Conservation (phyloP, 2,329 filamentous ascomycete genomes). For the Hirsutella minnesotensis region DNA sequence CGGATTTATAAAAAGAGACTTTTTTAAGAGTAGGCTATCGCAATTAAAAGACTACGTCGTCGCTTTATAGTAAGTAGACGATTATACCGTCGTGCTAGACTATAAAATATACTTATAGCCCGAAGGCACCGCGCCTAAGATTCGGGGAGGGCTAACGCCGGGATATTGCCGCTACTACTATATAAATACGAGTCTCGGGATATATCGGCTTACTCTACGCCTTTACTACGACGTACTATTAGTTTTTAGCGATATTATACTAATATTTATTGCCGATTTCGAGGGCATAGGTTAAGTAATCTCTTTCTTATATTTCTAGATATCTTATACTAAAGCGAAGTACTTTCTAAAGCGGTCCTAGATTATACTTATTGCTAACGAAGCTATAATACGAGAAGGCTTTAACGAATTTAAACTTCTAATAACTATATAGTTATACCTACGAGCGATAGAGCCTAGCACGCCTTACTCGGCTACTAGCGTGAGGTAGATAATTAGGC, state of each 20-base stretch:
- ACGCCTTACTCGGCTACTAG: neutral
- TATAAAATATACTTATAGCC: constrained; percentile 1
- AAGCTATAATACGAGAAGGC: neutral
- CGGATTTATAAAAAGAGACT: neutral
- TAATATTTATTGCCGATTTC: constrained; percentile 1
- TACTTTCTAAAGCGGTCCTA: neutral
- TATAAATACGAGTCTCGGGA: neutral
- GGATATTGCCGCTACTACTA: constrained; percentile 1
- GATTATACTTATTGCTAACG: neutral
- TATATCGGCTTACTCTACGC: neutral
- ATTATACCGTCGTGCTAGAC: neutral
- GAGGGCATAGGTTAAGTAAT: neutral
- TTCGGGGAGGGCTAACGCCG: neutral
- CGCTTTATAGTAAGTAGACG: neutral
- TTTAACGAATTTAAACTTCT: neutral
- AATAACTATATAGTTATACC: too few relatives aligned
- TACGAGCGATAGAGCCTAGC: neutral
- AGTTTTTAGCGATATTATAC: neutral
- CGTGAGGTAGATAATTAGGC: neutral
- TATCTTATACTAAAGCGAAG: neutral
- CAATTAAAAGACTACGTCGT: neutral
- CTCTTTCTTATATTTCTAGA: neutral
- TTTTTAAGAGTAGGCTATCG: neutral
- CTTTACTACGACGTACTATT: neutral
- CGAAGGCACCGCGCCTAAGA: too few relatives aligned